Percentiles rank a stretch among this genome's conserved stretches.
These are phyloP conservation scores for Calonectria montana DNA, from an alignment of 2,329 filamentous ascomycete genomes.

Conservation along the genomic window DNA sequence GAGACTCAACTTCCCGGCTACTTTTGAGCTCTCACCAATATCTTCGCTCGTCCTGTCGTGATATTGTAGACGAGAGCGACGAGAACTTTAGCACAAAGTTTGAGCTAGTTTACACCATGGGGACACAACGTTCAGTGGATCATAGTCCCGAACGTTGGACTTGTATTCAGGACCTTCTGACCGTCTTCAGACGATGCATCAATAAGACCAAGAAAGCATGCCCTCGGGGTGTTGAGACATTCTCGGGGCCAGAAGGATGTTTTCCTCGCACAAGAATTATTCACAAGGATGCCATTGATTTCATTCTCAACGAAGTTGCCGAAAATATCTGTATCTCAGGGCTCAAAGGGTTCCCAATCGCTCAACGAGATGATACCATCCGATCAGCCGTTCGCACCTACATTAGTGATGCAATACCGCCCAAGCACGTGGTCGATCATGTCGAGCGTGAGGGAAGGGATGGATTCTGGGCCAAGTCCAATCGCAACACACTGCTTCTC, in stretches of 20 bases:
- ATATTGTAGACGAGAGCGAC: conserved; percentile 74
- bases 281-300: conserved; percentile 39
- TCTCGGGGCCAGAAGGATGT: conserved; percentile 42
- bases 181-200: conserved; percentile 50
- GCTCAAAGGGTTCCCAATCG: conserved; percentile 54
- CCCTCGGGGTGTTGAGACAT: conserved; percentile 57
- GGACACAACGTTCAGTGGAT: conserved; percentile 61
- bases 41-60: conserved; percentile 57
- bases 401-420: conserved; percentile 52
- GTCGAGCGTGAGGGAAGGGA: conserved; percentile 52
- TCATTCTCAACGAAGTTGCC: conserved; percentile 49
- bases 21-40: conserved; percentile 57
- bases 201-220: conserved; percentile 42
- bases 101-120: conserved; percentile 73
- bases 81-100: conserved; percentile 71
- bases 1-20: conserved; percentile 38
- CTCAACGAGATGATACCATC: conserved; percentile 36
- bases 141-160: conserved; percentile 67
- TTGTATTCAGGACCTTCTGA: conserved; percentile 64
- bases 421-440: conserved; percentile 39
- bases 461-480: conserved; percentile 50
- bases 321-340: conserved; percentile 60
- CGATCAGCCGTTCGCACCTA: conserved; percentile 54
- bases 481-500: conserved; percentile 54
- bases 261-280: conserved; percentile 65